Base-by-base conservation (phyloP, 441 rosid genomes). In the Euphorbia corollata region DNA sequence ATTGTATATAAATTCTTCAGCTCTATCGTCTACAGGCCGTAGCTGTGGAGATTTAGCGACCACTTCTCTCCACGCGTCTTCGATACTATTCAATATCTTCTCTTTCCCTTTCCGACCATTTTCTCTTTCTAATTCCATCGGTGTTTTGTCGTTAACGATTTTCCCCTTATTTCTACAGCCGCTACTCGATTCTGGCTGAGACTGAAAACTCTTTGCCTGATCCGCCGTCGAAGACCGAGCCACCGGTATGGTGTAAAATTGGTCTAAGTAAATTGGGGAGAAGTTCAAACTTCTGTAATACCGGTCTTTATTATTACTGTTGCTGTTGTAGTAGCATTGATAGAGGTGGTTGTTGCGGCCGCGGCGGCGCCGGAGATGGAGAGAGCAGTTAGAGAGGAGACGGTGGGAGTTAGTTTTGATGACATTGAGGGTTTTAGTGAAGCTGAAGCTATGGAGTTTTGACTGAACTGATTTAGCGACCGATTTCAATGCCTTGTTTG, bases 31-130 rank as follows among this genome's bases (percentile, higher is more conserved):
- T 50, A 91, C 92, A 27, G 87, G 75, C 68, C 85, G 80, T 39
- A 89, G 65, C 71, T 86, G 91, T 0, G 94, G 94, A 6, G 98
- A 87, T 38, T 73, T 77, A 32, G 92, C 91, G 24, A 91, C 88
- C 20, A 83, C 80, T 56, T 81, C 83, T 64, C 79, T 85, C 96
- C 94, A 91, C 22, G 87, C 88, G 74, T 87, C 96, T 64, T 91
- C 98, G 12, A 87, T 56, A 20, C 75, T 81, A 59, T 70, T 53
- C 27, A 78, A 30, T 27, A 71, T 76, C 61, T 70, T 75, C 65
- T 78, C 68, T 61, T 71, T 61, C 47, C 24, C 64, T 20, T 61
- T 61, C 4, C 56, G 12, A 23, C 24, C 75, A 57, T 66, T 63
- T 45, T 63, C 74, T 19, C 63, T 62, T 4, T 34, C 30, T 57